These are phyloP conservation scores for Ophiocordyceps camponoti-leonardi DNA, from an alignment of 2,329 filamentous ascomycete genomes.

Conservation along the genomic window DNA sequence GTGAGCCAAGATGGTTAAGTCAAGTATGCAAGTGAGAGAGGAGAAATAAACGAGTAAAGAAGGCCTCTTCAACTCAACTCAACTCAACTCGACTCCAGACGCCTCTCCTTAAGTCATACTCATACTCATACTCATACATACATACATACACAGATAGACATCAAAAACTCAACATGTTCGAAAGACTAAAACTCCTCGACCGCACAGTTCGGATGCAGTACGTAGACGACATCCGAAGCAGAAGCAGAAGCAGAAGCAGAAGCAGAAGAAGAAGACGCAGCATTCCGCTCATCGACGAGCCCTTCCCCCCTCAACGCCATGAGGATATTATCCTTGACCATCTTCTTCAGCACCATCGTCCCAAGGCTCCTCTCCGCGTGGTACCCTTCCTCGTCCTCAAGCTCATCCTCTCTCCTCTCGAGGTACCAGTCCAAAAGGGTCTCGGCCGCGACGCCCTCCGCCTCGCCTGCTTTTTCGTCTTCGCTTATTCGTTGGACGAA, in stretches of 20 bases:
- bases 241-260: slow-evolving; percentile 18
- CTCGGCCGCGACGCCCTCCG: slow-evolving; percentile 69
- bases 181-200: slow-evolving; percentile 54
- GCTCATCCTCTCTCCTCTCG: slow-evolving; percentile 72
- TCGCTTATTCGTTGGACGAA: slow-evolving; percentile 71
- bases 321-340: slow-evolving; percentile 89
- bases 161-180: slow-evolving; percentile 2
- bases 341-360: slow-evolving; percentile 78
- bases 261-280: slow-evolving; percentile 22
- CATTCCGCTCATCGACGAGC: slow-evolving; percentile 26
- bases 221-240: slow-evolving; percentile 45
- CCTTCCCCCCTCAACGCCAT: slow-evolving; percentile 57
- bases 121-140: neutral
- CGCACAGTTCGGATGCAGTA: slow-evolving; percentile 86
- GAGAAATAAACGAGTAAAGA: too few species aligned
- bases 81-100: too few species aligned
- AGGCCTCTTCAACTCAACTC: too few species aligned
- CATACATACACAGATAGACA: too few species aligned
- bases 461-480: slow-evolving; percentile 53
- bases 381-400: slow-evolving; percentile 68
- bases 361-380: slow-evolving; percentile 56
- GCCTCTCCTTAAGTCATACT: too few species aligned
- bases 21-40: too few species aligned
- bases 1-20: too few species aligned
- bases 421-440: slow-evolving; percentile 78